Conservation (phyloP, 1,139 yeast genomes). For the Yamadazyma oceani region DNA sequence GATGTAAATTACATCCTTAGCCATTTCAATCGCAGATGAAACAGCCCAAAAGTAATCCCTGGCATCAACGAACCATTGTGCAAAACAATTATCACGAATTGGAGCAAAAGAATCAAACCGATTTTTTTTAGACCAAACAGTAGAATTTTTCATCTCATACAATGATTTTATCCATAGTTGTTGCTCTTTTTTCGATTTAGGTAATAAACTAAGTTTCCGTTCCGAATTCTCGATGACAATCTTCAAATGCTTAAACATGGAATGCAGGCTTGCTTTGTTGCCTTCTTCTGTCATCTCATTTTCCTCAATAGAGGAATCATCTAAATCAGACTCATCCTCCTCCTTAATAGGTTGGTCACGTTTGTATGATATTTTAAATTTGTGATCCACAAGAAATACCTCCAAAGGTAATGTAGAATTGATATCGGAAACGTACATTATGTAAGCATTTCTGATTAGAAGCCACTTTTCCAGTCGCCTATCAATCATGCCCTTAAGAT, state of each 20-base stretch:
- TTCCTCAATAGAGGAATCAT: constrained; percentile 36
- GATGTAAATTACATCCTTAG: constrained; percentile 88
- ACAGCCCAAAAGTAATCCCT: constrained; percentile 97
- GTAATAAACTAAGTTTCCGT: constrained; percentile 71
- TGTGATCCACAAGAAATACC: constrained; percentile 79
- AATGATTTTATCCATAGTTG: constrained; percentile 78
- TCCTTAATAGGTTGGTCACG: constrained; percentile 33
- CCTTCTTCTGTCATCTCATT: constrained; percentile 23
- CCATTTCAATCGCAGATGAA: constrained; percentile 89
- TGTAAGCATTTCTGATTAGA: constrained; percentile 77
- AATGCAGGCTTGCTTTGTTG: constrained; percentile 16
- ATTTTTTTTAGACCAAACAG: constrained; percentile 71
- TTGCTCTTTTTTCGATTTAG: constrained; percentile 70
- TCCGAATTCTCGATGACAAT: constrained; percentile 79
- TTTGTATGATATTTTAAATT: constrained; percentile 56
- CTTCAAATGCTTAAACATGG: constrained; percentile 45
- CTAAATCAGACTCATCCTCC: constrained; percentile 49
- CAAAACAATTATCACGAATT: constrained; percentile 75
- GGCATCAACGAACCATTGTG: constrained; percentile 97
- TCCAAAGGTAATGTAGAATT: constrained; percentile 87
- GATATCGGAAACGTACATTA: constrained; percentile 83
- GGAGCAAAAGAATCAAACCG: constrained; percentile 95
- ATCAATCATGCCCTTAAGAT: constrained; percentile 78
- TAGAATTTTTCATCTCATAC: constrained; percentile 61
- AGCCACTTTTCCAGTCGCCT: constrained; percentile 95